A percentile compares a stretch with the other conserved stretches of the same genome.
Evolutionary conservation across 495 filamentous ascomycete species (phyloP).

Genomic region (Lophium mytilinum): DNA sequence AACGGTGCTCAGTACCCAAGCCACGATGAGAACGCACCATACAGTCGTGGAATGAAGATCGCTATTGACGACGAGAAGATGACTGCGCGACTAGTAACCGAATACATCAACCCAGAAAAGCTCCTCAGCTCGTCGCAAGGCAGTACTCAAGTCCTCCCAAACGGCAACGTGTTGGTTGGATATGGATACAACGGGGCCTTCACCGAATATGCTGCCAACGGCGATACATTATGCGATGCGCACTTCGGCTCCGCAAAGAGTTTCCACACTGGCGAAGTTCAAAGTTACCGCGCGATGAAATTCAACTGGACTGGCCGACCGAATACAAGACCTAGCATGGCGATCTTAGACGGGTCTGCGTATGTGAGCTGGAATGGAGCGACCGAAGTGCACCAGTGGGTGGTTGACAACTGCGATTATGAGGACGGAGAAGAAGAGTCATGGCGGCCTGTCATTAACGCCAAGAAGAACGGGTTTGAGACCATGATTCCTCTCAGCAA

Average conservation of each 20-base stretch:
- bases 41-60: slow-evolving; percentile 15
- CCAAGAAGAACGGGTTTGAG: slow-evolving; percentile 3
- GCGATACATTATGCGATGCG: slow-evolving; percentile 22
- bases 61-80: slow-evolving; percentile 18
- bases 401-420: neutral
- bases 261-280: slow-evolving; percentile 12
- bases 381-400: slow-evolving; percentile 6
- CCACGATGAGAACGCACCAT: slow-evolving; percentile 3
- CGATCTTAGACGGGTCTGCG: neutral
- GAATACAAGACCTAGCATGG: slow-evolving; percentile 3
- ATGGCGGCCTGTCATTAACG: neutral
- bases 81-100: slow-evolving; percentile 15
- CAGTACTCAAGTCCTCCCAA: slow-evolving; percentile 25
- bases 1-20: slow-evolving; percentile 16
- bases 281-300: slow-evolving; percentile 13
- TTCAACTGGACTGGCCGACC: slow-evolving; percentile 9
- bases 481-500: neutral
- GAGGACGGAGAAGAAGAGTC: neutral
- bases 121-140: slow-evolving; percentile 27
- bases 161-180: slow-evolving; percentile 26
- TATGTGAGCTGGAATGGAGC: slow-evolving; percentile 14
- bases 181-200: slow-evolving; percentile 9
- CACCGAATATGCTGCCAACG: slow-evolving; percentile 17
- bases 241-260: slow-evolving; percentile 16
- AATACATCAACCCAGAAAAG: slow-evolving; percentile 14